Conservation (phyloP, 2,329 filamentous ascomycete species). For the Hymenotorrendiella dingleyae region DNA sequence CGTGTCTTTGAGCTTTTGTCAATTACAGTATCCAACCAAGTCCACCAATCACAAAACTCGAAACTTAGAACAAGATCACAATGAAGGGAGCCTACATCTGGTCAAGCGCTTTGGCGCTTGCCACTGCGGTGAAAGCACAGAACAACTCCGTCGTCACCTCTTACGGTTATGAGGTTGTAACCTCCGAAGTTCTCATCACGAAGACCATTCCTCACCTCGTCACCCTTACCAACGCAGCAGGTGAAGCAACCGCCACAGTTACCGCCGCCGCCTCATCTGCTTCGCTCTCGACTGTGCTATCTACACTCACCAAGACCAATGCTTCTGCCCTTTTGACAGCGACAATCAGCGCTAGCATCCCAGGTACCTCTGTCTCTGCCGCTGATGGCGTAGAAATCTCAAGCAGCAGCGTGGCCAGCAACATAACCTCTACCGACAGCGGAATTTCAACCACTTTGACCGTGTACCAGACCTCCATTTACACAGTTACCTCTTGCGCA, state of each 20-base stretch:
- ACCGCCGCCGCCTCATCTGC: background rate
- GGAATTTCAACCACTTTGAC: slow-evolving; percentile 35
- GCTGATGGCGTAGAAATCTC: background rate
- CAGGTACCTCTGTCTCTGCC: background rate
- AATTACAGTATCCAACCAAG: too few relatives aligned
- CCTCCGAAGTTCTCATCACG: background rate
- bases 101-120: slow-evolving; percentile 1
- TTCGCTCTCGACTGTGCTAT: background rate
- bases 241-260: slow-evolving; percentile 3
- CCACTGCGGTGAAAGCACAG: too few relatives aligned
- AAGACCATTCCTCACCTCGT: background rate
- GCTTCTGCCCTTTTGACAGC: background rate
- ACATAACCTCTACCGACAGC: slow-evolving; percentile 15
- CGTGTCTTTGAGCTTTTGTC: background rate
- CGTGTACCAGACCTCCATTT: slow-evolving; percentile 32
- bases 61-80: slow-evolving; percentile 2
- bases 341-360: background rate
- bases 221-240: slow-evolving; percentile 1
- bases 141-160: background rate
- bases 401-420: too few relatives aligned
- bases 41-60: too few relatives aligned
- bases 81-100: slow-evolving; percentile 6
- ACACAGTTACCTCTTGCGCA: slow-evolving; percentile 35
- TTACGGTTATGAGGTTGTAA: slow-evolving; percentile 1
- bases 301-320: background rate